phyloP scores from a whole-genome alignment of 2,329 filamentous ascomycete genomes.

The Aspergillus japonicus region DNA sequence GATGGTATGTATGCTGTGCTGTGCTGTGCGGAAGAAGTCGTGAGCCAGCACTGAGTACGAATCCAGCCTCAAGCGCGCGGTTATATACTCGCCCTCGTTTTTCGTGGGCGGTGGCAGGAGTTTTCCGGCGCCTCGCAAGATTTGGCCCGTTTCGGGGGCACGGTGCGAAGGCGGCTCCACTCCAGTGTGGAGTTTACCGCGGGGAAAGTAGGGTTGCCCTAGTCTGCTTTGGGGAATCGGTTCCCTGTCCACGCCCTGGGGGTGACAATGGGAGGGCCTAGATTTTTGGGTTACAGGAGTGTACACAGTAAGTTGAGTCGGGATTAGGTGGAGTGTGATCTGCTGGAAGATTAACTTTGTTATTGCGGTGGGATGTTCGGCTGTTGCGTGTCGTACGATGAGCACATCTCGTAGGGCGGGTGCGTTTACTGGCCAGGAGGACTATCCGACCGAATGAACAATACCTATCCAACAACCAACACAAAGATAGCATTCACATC shows the following conservation, averaged over 20 bases:
- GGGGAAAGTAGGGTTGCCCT: not conserved
- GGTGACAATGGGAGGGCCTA: too few relatives aligned
- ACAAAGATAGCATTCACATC: not conserved
- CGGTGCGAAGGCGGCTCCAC: not conserved
- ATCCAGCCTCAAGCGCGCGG: not conserved
- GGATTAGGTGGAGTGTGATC: too few relatives aligned
- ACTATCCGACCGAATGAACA: too few relatives aligned
- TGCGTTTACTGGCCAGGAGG: too few relatives aligned
- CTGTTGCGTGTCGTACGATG: too few relatives aligned
- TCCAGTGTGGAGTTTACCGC: not conserved
- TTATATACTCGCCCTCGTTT: not conserved
- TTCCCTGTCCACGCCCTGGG: not conserved
- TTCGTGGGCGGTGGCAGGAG: not conserved
- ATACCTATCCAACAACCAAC: too few relatives aligned
- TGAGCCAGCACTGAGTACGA: not conserved
- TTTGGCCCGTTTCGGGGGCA: not conserved
- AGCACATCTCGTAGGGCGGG: too few relatives aligned
- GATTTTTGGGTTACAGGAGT: too few relatives aligned
- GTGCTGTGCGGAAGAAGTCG: not conserved
- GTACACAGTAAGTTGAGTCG: too few relatives aligned
- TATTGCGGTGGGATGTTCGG: too few relatives aligned
- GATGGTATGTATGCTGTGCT: not conserved
- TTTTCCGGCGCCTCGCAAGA: not conserved
- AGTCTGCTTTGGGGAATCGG: not conserved
- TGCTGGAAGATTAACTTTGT: too few relatives aligned